phyloP scores from a whole-genome alignment of 768 basidiomycete species.

The Paxillus involutus region DNA sequence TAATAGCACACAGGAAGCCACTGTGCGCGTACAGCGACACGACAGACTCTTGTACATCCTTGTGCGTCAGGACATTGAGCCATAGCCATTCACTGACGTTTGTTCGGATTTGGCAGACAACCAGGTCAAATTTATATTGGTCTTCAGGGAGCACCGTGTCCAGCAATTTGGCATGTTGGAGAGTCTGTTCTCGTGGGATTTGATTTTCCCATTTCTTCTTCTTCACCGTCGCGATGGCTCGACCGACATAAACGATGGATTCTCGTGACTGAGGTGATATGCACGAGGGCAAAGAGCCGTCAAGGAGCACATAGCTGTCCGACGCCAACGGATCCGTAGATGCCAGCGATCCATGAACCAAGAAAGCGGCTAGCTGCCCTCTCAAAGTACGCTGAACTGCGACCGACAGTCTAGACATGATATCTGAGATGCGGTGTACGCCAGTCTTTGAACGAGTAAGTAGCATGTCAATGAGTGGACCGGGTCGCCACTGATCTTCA shows the following conservation, averaged over 20 bases:
- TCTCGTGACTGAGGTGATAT: slow-evolving; percentile 71
- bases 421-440: slow-evolving; percentile 69
- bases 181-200: slow-evolving; percentile 64
- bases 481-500: slow-evolving; percentile 57
- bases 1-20: background rate
- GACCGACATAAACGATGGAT: slow-evolving; percentile 84
- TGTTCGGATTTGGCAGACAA: slow-evolving; percentile 72
- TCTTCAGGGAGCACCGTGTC: slow-evolving; percentile 73
- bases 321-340: slow-evolving; percentile 65
- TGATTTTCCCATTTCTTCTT: slow-evolving; percentile 77
- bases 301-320: slow-evolving; percentile 55
- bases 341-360: slow-evolving; percentile 75
- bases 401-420: slow-evolving; percentile 67
- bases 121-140: slow-evolving; percentile 71
- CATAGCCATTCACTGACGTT: slow-evolving; percentile 94
- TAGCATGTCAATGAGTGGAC: slow-evolving; percentile 79
- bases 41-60: slow-evolving; percentile 81
- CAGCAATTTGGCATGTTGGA: slow-evolving; percentile 63
- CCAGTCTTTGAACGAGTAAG: slow-evolving; percentile 73
- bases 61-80: slow-evolving; percentile 81
- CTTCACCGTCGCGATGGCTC: slow-evolving; percentile 83
- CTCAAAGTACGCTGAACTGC: slow-evolving; percentile 84
- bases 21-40: slow-evolving; percentile 68
- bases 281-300: slow-evolving; percentile 73
- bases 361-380: slow-evolving; percentile 76